These are phyloP conservation scores for Trichosporon sp. DNA, from an alignment of 1,284 basidiomycete genomes.

Conservation along the genomic window DNA sequence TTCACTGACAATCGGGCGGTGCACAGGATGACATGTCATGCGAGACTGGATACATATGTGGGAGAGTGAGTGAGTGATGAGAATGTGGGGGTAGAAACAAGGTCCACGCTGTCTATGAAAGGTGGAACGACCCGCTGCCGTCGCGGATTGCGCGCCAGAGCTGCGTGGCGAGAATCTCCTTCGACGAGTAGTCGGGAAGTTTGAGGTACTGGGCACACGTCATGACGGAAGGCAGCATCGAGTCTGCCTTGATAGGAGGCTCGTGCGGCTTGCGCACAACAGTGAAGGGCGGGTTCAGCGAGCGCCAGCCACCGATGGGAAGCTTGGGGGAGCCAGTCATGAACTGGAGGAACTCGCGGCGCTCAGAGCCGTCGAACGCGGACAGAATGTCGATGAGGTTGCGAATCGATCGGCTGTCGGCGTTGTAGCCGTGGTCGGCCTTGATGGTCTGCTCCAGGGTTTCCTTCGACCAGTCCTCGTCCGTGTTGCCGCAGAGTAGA, in stretches of 20 bases:
- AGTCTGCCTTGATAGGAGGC: conserved; percentile 79
- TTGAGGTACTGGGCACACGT: conserved; percentile 64
- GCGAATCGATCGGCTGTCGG: conserved; percentile 83
- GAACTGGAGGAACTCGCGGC: conserved; percentile 90
- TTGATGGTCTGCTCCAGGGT: conserved; percentile 87
- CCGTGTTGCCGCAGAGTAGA: conserved; percentile 88
- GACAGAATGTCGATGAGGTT: conserved; percentile 84
- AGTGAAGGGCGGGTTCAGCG: conserved; percentile 87
- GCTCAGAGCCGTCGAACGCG: conserved; percentile 64
- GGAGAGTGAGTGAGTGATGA: not conserved
- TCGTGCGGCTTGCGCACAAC: conserved; percentile 97
- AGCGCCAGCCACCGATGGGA: conserved; percentile 93
- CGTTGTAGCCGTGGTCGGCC: conserved; percentile 96
- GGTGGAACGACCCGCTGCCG: conserved; percentile 89
- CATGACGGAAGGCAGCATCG: conserved; percentile 60
- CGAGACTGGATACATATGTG: conserved; percentile 1
- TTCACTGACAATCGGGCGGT: not conserved
- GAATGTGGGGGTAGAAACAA: not conserved
- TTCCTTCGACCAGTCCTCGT: conserved; percentile 88
- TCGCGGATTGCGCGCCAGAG: conserved; percentile 76
- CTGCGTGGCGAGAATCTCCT: conserved; percentile 73
- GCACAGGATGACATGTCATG: not conserved
- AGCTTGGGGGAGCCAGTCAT: conserved; percentile 92
- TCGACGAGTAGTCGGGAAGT: conserved; percentile 84
- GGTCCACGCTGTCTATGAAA: conserved; percentile 60